Percentiles rank a stretch among this genome's conserved stretches.
Conservation (phyloP, 1,284 basidiomycete genomes). For the Cutaneotrichosporon spelunceum region DNA sequence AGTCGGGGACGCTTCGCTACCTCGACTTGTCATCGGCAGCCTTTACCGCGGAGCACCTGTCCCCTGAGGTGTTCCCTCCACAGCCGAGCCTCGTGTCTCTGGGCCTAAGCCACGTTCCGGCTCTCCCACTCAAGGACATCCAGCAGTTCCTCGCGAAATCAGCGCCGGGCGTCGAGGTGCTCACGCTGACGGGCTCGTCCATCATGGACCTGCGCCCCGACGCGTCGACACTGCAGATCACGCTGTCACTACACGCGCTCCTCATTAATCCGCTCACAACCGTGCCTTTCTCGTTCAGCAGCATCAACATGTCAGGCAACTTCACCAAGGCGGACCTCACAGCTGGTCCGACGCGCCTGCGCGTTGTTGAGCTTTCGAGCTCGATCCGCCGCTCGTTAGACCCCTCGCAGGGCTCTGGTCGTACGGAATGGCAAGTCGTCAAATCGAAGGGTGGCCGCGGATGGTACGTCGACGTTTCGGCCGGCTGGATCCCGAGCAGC, state of each 20-base stretch:
- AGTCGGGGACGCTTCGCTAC: slow-evolving; percentile 71
- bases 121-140: slow-evolving; percentile 65
- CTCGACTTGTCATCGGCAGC: slow-evolving; percentile 85
- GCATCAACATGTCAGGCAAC: slow-evolving; percentile 27
- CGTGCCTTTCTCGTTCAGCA: slow-evolving; percentile 64
- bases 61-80: slow-evolving; percentile 56
- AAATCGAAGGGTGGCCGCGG: slow-evolving; percentile 87
- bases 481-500: slow-evolving; percentile 63
- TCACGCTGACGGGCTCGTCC: slow-evolving; percentile 76
- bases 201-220: slow-evolving; percentile 59
- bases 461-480: slow-evolving; percentile 89
- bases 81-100: slow-evolving; percentile 79
- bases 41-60: slow-evolving; percentile 61
- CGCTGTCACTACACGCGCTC: slow-evolving; percentile 54
- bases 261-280: slow-evolving; percentile 74
- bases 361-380: slow-evolving; percentile 83
- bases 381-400: slow-evolving; percentile 60
- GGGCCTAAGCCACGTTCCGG: slow-evolving; percentile 79
- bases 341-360: slow-evolving; percentile 66
- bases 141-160: slow-evolving; percentile 67
- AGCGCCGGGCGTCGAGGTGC: slow-evolving; percentile 75
- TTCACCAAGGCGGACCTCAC: slow-evolving; percentile 42
- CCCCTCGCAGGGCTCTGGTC: slow-evolving; percentile 54
- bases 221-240: slow-evolving; percentile 53
- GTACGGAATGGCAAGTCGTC: slow-evolving; percentile 74